Evolutionary conservation across 148 eudicot genomes (phyloP).

Genomic region (Camellia lanceoleosa): DNA sequence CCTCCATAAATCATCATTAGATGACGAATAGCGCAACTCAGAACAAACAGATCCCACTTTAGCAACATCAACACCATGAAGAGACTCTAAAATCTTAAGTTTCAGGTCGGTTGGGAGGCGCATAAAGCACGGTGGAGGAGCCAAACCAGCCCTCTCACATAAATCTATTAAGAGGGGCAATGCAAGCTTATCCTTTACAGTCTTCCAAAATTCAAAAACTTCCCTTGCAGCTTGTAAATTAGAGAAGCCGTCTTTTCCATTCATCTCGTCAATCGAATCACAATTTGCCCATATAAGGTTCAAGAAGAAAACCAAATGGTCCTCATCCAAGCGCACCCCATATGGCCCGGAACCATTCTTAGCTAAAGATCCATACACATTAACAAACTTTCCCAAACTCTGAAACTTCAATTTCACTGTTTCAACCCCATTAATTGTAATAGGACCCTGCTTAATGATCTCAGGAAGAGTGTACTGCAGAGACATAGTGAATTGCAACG

Average conservation of each 20-base stretch:
- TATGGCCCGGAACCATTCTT: slow-evolving; percentile 38
- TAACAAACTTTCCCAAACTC: slow-evolving; percentile 54
- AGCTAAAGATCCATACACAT: slow-evolving; percentile 53
- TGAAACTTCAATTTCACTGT: slow-evolving; percentile 65
- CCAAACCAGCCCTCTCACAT: slow-evolving; percentile 60
- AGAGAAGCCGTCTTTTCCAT: slow-evolving; percentile 11
- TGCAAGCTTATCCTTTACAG: slow-evolving; percentile 70
- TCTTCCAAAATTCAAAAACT: slow-evolving; percentile 79
- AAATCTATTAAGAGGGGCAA: slow-evolving; percentile 77
- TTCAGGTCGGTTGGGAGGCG: slow-evolving; percentile 78
- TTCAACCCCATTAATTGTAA: slow-evolving; percentile 12
- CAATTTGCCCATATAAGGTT: slow-evolving; percentile 47
- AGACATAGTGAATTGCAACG: slow-evolving; percentile 42
- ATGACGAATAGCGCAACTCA: slow-evolving; percentile 59
- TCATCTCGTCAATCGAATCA: slow-evolving; percentile 9
- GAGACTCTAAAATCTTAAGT: slow-evolving; percentile 61
- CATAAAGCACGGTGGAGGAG: slow-evolving; percentile 72
- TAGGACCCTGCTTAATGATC: slow-evolving; percentile 23
- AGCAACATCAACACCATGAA: slow-evolving; percentile 62
- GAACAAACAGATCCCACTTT: slow-evolving; percentile 53
- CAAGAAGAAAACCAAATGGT: slow-evolving; percentile 52
- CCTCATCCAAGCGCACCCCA: slow-evolving; percentile 53
- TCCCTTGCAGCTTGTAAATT: slow-evolving; percentile 42
- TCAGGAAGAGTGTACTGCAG: slow-evolving; percentile 69
- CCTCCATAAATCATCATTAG: slow-evolving; percentile 68